Base-by-base conservation (phyloP, 2,329 filamentous ascomycete genomes). In the Monosporascus ibericus region DNA sequence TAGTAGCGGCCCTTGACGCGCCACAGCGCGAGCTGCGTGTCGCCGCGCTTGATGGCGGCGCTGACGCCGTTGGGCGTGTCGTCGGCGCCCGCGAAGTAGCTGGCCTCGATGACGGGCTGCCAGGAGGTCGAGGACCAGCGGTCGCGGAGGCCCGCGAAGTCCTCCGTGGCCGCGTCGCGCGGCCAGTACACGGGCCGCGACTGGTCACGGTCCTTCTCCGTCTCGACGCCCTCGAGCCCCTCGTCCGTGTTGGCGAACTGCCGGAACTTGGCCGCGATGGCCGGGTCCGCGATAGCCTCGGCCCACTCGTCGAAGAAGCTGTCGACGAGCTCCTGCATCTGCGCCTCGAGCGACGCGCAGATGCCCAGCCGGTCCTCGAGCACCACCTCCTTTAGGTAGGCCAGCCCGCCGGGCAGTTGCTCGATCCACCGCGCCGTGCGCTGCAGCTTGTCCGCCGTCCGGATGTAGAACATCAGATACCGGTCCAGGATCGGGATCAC, bases 271-370 rank as follows among this genome's bases (percentile, higher is more conserved):
- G 81, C 82, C 6, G 81, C 78, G 38, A 86, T 80, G 48, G 81
- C 79, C 0, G 88, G 87, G 53, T 84, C 78, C 47, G 81, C 81
- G 65, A 96, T 77, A 0, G 87, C 88, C 68, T 92, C 88, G 15
- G 88, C 89, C 91, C 91, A 96, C 72, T 96, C 91, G 73, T 91
- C 91, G 73, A 94, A 95, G 76, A 86, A 96, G 17, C 82, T 83
- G 58, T 84, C 86, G 6, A 96, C 88, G 1, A 96, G 80, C 48
- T 89, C 85, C 63, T 88, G 77, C 91, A 96, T 96, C 68, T 96
- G 90, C 36, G 84, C 80, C 70, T 96, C 91, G 25, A 96, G 83
- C 6, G 89, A 86, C 3, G 85, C 87, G 66, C 84, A 88, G 62
- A 96, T 92, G 30, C 91, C 90, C 1, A 96, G 82, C 64, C 87